Evolutionary conservation across 2,329 filamentous ascomycete genomes (phyloP).

Genomic region (Exophiala xenobiotica): DNA sequence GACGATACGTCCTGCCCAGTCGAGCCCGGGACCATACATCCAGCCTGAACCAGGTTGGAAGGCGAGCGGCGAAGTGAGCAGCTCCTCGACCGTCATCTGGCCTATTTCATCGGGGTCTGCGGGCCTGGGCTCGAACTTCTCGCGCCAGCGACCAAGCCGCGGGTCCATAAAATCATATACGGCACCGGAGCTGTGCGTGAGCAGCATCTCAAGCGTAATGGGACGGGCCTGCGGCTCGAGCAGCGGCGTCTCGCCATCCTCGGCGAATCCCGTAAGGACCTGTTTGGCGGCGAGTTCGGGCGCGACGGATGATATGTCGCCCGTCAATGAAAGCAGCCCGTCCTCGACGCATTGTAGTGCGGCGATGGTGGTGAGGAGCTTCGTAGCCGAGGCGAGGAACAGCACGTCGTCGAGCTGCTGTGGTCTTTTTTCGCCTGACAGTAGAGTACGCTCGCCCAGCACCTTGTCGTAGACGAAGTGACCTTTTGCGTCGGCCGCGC

Average conservation of each 20-base stretch:
- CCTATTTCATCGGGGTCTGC: constrained; percentile 12
- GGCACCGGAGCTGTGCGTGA: constrained; percentile 18
- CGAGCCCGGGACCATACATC: constrained; percentile 58
- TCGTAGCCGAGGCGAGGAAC: constrained; percentile 43
- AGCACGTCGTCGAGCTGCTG: constrained; percentile 41
- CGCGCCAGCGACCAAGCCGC: constrained; percentile 18
- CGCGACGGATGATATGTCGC: constrained; percentile 45
- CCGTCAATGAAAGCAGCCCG: constrained; percentile 48
- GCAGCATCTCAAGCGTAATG: constrained; percentile 22
- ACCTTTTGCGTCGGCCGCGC: constrained; percentile 41
- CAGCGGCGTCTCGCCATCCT: constrained; percentile 36
- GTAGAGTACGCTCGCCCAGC: constrained; percentile 43
- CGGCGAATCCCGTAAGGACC: constrained; percentile 50
- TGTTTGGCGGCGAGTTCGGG: constrained; percentile 51
- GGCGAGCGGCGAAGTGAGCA: constrained; percentile 54
- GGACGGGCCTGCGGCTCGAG: constrained; percentile 25
- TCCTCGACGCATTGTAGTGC: constrained; percentile 56
- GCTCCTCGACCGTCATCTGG: constrained; percentile 41
- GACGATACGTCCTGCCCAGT: constrained; percentile 54
- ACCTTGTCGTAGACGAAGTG: constrained; percentile 43
- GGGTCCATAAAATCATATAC: constrained; percentile 15
- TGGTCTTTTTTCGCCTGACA: constrained; percentile 42
- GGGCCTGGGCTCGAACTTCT: constrained; percentile 31
- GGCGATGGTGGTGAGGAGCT: constrained; percentile 53
- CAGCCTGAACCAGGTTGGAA: constrained; percentile 64